Conservation (phyloP, 2,329 filamentous ascomycete genomes). For the Colletotrichum sp. region DNA sequence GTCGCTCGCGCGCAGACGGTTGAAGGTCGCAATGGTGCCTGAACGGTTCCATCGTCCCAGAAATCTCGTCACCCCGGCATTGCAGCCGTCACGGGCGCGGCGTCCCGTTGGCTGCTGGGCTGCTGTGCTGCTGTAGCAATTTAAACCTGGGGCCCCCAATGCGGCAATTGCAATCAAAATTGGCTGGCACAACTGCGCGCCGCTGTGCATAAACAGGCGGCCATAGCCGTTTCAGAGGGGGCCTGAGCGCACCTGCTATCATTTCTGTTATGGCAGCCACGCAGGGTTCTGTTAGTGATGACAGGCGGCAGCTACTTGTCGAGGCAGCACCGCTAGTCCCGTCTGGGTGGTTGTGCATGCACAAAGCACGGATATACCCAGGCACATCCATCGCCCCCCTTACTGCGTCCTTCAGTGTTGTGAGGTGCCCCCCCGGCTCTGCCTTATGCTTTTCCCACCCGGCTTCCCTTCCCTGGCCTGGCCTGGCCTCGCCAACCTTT, state of each 20-base stretch:
- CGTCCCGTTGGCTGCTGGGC: slow-evolving; percentile 3
- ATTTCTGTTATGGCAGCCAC: rapidly evolving
- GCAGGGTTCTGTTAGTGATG: neutral
- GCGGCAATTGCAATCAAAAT: slow-evolving; percentile 15
- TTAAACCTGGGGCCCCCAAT: neutral
- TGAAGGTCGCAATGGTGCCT: neutral
- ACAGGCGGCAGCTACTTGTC: neutral
- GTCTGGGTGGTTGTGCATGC: neutral
- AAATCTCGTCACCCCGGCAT: neutral
- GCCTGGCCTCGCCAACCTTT: neutral
- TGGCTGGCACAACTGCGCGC: neutral
- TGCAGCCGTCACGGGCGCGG: neutral
- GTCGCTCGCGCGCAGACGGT: neutral
- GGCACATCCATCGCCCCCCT: neutral
- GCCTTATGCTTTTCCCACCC: neutral
- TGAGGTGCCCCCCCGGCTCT: neutral
- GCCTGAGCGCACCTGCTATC: neutral
- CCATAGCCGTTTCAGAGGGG: neutral
- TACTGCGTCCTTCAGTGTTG: neutral
- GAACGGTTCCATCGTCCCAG: neutral
- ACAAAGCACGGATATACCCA: slow-evolving; percentile 1
- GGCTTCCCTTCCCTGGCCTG: neutral
- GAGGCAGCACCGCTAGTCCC: neutral
- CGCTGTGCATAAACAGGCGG: neutral
- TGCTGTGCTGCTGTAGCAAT: slow-evolving; percentile 3